Percentiles rank a stretch among this genome's conserved stretches.
These are phyloP conservation scores for Jasminum sambac DNA, from an alignment of 257 asterid genomes.

Conservation along the genomic window DNA sequence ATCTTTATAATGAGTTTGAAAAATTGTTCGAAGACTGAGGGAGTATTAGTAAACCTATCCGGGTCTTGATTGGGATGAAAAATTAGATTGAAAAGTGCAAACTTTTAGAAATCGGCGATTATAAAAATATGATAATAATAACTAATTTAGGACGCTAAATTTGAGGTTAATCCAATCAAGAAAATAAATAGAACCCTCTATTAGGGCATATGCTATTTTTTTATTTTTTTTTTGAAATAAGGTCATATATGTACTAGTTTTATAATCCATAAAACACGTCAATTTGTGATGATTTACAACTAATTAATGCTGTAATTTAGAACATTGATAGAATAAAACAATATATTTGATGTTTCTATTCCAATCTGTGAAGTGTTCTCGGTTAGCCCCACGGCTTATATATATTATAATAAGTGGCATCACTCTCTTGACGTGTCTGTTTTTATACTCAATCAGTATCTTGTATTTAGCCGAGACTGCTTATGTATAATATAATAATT, in stretches of 20 bases:
- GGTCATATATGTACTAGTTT: no score
- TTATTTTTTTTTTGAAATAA: no score
- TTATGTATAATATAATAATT: no score
- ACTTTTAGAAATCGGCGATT: no score
- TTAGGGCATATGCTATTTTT: no score
- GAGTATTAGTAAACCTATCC: no score
- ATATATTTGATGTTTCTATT: slow-evolving; percentile 14
- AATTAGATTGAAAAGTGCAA: no score
- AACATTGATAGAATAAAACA: slow-evolving; percentile 21
- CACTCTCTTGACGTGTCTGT: not conserved
- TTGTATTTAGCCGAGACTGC: no score
- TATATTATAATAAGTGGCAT: not conserved
- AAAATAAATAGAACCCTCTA: slow-evolving; percentile 30
- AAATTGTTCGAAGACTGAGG: no score
- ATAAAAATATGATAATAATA: not conserved
- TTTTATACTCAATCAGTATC: slow-evolving; percentile 6
- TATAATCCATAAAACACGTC: slow-evolving; percentile 39
- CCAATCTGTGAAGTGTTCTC: slow-evolving; percentile 14
- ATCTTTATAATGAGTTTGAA: no score
- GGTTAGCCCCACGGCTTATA: not conserved
- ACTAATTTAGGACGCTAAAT: slow-evolving; percentile 1
- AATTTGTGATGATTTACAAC: slow-evolving; percentile 40
- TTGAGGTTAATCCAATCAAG: not conserved
- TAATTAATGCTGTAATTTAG: slow-evolving; percentile 4
- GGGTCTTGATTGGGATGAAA: no score